phyloP scores from a whole-genome alignment of 176 grass and related monocot species.

The Zea luxurians region DNA sequence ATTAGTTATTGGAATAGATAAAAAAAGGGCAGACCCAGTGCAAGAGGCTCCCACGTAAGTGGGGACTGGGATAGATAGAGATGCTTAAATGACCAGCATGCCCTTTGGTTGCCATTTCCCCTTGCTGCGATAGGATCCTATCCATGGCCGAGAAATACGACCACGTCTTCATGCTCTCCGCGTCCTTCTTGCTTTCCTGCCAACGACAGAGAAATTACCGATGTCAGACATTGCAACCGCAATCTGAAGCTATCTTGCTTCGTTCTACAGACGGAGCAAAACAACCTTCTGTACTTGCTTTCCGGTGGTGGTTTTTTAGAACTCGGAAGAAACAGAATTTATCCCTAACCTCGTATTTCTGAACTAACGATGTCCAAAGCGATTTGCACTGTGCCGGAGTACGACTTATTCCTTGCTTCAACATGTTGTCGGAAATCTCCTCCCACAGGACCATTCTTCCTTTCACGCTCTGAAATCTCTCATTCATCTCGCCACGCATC shows the following conservation, averaged over 20 bases:
- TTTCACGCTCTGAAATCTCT: conserved; percentile 80
- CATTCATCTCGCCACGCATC: conserved; percentile 69
- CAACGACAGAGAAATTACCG: conserved; percentile 21
- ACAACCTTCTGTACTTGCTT: too few relatives aligned
- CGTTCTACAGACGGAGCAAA: neutral
- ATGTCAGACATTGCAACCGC: neutral
- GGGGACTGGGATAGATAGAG: too few relatives aligned
- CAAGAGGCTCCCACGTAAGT: too few relatives aligned
- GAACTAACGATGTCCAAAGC: conserved; percentile 88
- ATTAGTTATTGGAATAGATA: too few relatives aligned
- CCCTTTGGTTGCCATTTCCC: conserved; percentile 67
- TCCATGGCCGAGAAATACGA: conserved; percentile 70
- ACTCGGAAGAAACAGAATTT: neutral
- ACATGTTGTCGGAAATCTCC: conserved; percentile 71
- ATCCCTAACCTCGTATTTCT: conserved; percentile 83
- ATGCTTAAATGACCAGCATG: too few relatives aligned
- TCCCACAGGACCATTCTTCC: conserved; percentile 96
- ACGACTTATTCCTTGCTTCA: conserved; percentile 66
- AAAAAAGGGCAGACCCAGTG: too few relatives aligned
- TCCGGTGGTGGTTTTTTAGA: neutral
- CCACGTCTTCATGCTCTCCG: conserved; percentile 68
- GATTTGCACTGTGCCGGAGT: conserved; percentile 89
- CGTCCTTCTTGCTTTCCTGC: conserved; percentile 83
- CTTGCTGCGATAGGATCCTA: conserved; percentile 55
- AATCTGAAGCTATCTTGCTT: neutral